Conservation (phyloP, 495 filamentous ascomycete genomes). For the Daldinia loculata region DNA sequence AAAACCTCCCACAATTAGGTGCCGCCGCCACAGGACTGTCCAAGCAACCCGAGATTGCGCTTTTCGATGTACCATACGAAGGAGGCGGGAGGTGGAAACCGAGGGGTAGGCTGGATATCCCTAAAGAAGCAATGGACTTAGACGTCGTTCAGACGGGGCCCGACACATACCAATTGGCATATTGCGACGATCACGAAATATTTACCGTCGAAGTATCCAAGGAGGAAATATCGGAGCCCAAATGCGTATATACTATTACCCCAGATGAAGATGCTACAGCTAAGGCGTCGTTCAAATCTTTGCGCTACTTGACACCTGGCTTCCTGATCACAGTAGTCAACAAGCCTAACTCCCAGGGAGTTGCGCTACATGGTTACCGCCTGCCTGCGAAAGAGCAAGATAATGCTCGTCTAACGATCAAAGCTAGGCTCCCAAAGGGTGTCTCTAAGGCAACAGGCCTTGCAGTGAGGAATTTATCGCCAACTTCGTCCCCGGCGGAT, state of each 20-base stretch:
- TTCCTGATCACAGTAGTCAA: constrained; percentile 72
- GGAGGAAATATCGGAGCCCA: constrained; percentile 63
- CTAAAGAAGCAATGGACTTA: constrained; percentile 80
- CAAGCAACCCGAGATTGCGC: constrained; percentile 74
- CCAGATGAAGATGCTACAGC: constrained; percentile 58
- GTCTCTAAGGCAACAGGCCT: constrained; percentile 69
- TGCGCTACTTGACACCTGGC: constrained; percentile 82
- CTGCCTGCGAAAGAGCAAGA: constrained; percentile 53
- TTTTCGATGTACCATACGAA: constrained; percentile 73
- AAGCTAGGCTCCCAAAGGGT: constrained; percentile 52
- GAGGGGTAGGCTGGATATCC: constrained; percentile 71
- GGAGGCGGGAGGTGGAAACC: constrained; percentile 66
- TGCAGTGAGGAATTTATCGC: constrained; percentile 72
- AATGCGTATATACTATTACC: constrained; percentile 68
- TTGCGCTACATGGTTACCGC: constrained; percentile 62
- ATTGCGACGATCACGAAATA: constrained; percentile 82
- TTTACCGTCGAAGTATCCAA: constrained; percentile 62
- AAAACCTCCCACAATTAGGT: constrained; percentile 66
- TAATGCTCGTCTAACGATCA: constrained; percentile 54
- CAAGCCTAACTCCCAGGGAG: constrained; percentile 55
- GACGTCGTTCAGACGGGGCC: constrained; percentile 71
- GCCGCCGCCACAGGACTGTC: constrained; percentile 79
- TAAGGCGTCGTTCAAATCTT: constrained; percentile 66
- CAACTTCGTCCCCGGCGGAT: constrained; percentile 53
- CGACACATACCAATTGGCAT: constrained; percentile 74